Evolutionary conservation across 2,329 filamentous ascomycete species (phyloP), one percentile per base, ranked within the genome.

Genomic region (Diaporthe caulivora): DNA sequence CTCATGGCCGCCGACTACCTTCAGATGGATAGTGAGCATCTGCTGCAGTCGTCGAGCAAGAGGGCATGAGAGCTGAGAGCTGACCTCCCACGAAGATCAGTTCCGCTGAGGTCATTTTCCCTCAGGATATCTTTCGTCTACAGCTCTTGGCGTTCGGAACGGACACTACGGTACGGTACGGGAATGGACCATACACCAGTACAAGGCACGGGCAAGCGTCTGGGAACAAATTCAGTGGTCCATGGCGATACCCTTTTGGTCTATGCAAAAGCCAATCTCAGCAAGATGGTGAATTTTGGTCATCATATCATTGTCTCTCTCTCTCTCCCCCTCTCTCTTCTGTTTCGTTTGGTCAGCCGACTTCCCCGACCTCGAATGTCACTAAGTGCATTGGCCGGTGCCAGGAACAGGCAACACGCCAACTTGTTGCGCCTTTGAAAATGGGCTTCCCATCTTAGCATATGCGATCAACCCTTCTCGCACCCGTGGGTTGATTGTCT

Each of bases 1-100:
- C 84, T 96, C 76, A 92, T 93, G 84, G 94, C 93, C 18, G 93
- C 93, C 34, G 93, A 95, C 83, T 96, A 91, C 80, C 84, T 95
- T 76, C 91, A 92, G 78, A 84, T 95, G 80, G 92, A 93, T 83
- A 87, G 88, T 90, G 55, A 40, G 60, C 44, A 29, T 18, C 77
- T 75, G 40, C 69, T 65, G 8, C 77, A 76, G 9, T 62, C 74
- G 3, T 76, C 76, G 15, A 74, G 62, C 29, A 75, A 47, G 71
- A 70, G 29, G 72, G 49, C 34, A 49, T 72, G 37, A 54, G 68
- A 57, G 26, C 72, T 72, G 37, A 54, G 68, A 57, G 40, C 73
- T 57, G 67, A 72, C 54, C 29, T 69, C n/a, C 40, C 47, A 47
- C 29, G 51, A 70, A 55, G 40, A 71, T 34, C 65, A 58, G 69